Base-by-base conservation (phyloP, 305 asterid species). In the Nicotiana rustica region DNA sequence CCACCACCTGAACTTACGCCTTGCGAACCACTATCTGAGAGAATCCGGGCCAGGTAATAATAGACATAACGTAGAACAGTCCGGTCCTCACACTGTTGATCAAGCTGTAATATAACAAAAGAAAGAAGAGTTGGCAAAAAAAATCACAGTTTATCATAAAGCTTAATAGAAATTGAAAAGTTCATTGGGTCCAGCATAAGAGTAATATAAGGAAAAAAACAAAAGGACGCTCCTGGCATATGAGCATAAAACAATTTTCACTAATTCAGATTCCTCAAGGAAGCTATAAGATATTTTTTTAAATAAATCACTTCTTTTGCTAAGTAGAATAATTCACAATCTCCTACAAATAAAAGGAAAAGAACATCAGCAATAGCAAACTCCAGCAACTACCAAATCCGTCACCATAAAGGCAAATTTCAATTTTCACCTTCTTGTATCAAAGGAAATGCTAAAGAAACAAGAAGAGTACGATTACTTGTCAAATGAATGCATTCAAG, bases 51-150 rank as follows among this genome's bases (percentile, higher is more conserved):
- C 92, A 96, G 85, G 92, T 96, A 96, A 89, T 96, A 96, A 84
- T 96, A 96, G 81, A 95, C 99, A 90, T 96, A 96, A 78, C 99
- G 98, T 85, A 96, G 90, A 80, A 96, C 91, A 83, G 99, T 96
- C 91, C 94, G 91, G 86, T 96, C 99, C 91, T 95, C 99, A 77
- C 99, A 95, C 89, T 96, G 99, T 89, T 96, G 99, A 88, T 91
- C 98, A 90, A 96, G 99, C 99, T 95, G 90, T 89, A 83, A 84
- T 57, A 66, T 78, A 71, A 60, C 78, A 79, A 76, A 68, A 85
- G 82, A 82, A 87, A 73, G 80, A 82, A 88, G 36, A 66, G 81
- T 49, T 71, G 76, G 60, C 82, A 66, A 62, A 71, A 14, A 25
- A 80, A 65, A 86, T 82, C 86, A 47, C 78, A 62, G 82, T 80